These are phyloP conservation scores for Moesziomyces sp. DNA, from an alignment of 1,284 basidiomycete genomes.

Conservation along the genomic window DNA sequence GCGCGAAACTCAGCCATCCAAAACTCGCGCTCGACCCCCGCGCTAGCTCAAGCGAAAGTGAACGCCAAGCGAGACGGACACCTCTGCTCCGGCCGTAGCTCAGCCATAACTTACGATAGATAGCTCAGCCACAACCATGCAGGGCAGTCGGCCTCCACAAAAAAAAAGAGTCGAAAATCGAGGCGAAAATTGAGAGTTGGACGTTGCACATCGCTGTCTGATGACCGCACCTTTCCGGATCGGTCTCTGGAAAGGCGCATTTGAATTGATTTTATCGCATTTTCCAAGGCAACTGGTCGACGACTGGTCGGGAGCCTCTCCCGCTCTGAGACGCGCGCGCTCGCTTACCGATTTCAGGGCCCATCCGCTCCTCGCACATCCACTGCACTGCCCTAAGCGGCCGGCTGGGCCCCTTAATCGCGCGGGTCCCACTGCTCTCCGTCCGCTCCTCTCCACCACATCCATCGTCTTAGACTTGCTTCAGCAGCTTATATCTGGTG, in stretches of 20 bases:
- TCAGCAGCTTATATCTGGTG: neutral
- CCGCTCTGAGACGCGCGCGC: neutral
- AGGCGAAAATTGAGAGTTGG: neutral
- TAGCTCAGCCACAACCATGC: too few relatives aligned
- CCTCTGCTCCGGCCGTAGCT: conserved; percentile 13
- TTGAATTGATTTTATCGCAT: neutral
- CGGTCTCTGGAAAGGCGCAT: conserved; percentile 5
- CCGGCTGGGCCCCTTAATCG: neutral
- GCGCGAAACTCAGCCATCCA: too few relatives aligned
- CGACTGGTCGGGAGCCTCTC: too few relatives aligned
- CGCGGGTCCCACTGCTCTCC: neutral
- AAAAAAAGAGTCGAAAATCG: neutral
- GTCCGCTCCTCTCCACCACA: conserved; percentile 7
- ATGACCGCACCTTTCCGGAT: conserved; percentile 43
- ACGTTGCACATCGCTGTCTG: conserved; percentile 7
- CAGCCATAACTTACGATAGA: neutral
- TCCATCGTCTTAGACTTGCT: neutral
- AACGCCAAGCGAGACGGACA: conserved; percentile 22
- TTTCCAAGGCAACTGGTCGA: neutral
- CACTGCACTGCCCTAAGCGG: too few relatives aligned
- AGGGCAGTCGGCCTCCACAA: conserved; percentile 14
- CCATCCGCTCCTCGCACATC: neutral
- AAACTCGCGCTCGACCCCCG: too few relatives aligned
- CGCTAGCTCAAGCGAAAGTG: neutral
- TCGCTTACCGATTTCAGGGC: neutral